Base-by-base conservation (phyloP, 129 eudicot genomes). In the Ambrosia trifida region DNA sequence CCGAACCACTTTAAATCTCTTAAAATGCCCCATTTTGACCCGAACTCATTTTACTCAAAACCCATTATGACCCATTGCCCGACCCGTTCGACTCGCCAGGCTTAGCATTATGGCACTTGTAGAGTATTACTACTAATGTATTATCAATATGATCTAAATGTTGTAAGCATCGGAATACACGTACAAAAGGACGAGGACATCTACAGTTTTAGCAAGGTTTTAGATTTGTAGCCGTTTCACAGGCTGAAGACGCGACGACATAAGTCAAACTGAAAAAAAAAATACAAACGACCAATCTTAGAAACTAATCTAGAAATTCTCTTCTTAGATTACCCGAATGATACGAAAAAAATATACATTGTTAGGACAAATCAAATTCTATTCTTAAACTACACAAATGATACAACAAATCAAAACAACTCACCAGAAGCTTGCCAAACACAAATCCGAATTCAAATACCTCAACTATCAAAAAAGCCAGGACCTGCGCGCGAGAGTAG, bases 401-500 rank as follows among this genome's bases (percentile, higher is more conserved):
- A 66, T 43, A 38, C 41, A 76, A 18, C 18, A 67, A 67, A 76
- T 31, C 62, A 19, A 68, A 64, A 68, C 80, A 68, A 49, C 79
- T 75, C 79, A 66, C 44, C 58, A 57, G 43, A 67, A 67, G 40
- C 80, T 76, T 67, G 20, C 52, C 62, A 47, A 35, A 73, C 11
- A 11, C 12, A 61, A 54, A 56, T 56, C 40, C 60, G 61, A 28
- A 44, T 54, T 31, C 19, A 11, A 66, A 75, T 4, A 67, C 41
- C 67, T 84, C 72, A 91, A 73, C 89, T 81, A 67, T 86, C 83
- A 76, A 94, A 94, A 79, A 94, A 94, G 4, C 91, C 89, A 2
- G 91, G 87, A 72, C 99, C 99, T 31, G 91, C 99, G 16, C 74
- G 82, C 32, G 89, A 74, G 40, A 94, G 88, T 57, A 94, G 97